Evolutionary conservation across 352 stramenopile species (phyloP), one percentile per base, ranked within the genome.

Genomic region (Globisporangium parvum): DNA sequence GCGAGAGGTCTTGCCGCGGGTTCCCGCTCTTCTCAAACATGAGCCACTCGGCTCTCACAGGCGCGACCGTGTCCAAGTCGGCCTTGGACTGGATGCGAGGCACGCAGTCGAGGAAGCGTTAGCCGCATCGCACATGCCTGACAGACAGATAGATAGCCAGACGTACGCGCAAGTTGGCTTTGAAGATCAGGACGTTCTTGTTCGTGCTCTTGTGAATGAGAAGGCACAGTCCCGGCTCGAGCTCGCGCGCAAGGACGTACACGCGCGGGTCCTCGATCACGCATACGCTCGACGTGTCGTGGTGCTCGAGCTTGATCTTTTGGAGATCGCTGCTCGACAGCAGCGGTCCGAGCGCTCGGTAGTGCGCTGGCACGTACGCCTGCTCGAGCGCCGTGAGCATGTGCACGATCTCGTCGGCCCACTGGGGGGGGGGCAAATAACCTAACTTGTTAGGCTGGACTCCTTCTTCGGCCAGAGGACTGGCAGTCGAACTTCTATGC

Each of bases 21-120:
- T 87, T 87, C 12, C 75, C 75, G 6, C 28, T 47, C 53, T 84
- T 87, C 42, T 87, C 76, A 47, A 87, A 84, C 73, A 87, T 80
- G 63, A 87, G 69, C 76, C 76, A 87, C 55, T 87, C 76, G 8
- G 69, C 75, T 26, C 75, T 70, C 9, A 86, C 60, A 6, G 75
- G 75, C 6, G 61, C 49, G 2, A 64, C 44, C 0, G 53, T 26
- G 49, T 84, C 63, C 10, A 83, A 46, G 20, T 80, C 66, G 10
- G 61, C 48, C 14, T 66, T 63, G n/a, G 63, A 59, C 61, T 71
- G 24, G n/a, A 35, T 0, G n/a, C n/a, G n/a, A n/a, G n/a, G n/a
- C 15, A 55, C 12, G n/a, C 15, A 4, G 18, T 21, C 17, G 17
- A 14, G 37, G 18, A 5, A 5, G 14, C 1, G 9, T 41, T 17